Percentiles rank a stretch among this genome's conserved stretches.
Evolutionary conservation across 306 rosid species (phyloP).

Genomic region (Betula pendula): DNA sequence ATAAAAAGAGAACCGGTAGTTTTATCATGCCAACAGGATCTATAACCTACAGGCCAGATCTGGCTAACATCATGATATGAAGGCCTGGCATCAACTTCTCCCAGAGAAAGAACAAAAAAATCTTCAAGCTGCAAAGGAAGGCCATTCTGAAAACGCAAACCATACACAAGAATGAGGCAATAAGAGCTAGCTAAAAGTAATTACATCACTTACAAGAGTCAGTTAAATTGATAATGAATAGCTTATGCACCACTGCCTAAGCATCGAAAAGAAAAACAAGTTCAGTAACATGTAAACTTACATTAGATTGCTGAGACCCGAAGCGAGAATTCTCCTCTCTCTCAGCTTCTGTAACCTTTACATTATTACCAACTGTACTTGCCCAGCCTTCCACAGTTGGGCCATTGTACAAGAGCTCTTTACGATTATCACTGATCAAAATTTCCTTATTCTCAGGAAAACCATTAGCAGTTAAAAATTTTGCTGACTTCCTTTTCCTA

Average conservation of each 20-base stretch:
- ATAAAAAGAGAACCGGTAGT: slow-evolving; percentile 83
- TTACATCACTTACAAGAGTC: slow-evolving; percentile 14
- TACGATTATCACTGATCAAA: slow-evolving; percentile 38
- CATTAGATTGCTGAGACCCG: slow-evolving; percentile 44
- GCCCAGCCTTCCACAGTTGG: slow-evolving; percentile 35
- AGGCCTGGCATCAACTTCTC: slow-evolving; percentile 77
- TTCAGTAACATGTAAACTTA: slow-evolving; percentile 42
- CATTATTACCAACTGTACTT: slow-evolving; percentile 41
- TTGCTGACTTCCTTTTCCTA: slow-evolving; percentile 68
- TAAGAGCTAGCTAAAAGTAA: slow-evolving; percentile 22
- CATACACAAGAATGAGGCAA: slow-evolving; percentile 38
- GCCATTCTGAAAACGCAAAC: slow-evolving; percentile 64
- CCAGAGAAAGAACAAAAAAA: slow-evolving; percentile 81
- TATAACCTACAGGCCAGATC: slow-evolving; percentile 78
- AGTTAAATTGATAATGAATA: background rate
- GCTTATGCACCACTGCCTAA: background rate
- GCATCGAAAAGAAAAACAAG: slow-evolving; percentile 5
- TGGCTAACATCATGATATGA: slow-evolving; percentile 64
- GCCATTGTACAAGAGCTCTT: slow-evolving; percentile 53
- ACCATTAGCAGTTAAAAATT: slow-evolving; percentile 55
- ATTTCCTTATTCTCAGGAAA: slow-evolving; percentile 57
- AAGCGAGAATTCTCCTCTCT: slow-evolving; percentile 40
- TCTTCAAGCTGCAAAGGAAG: slow-evolving; percentile 91
- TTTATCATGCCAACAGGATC: slow-evolving; percentile 92
- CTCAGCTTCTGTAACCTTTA: slow-evolving; percentile 42